Conservation (phyloP, 2,329 filamentous ascomycete genomes). For the Venturia carpophila region DNA sequence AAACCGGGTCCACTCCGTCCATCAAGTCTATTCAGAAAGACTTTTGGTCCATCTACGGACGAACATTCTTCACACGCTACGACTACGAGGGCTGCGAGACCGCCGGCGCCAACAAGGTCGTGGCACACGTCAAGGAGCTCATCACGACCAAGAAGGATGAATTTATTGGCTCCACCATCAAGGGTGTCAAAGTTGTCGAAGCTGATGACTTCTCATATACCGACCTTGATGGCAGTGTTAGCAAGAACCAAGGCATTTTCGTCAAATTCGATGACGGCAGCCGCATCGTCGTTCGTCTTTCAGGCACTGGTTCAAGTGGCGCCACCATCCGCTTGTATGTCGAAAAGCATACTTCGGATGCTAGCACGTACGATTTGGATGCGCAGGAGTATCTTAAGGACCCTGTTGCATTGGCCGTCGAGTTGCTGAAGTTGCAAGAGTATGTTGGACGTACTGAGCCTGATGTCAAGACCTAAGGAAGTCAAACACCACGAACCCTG, state of each 20-base stretch:
- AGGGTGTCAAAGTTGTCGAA: slow-evolving; percentile 74
- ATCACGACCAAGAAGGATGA: slow-evolving; percentile 60
- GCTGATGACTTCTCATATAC: slow-evolving; percentile 98
- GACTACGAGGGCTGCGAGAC: slow-evolving; percentile 95
- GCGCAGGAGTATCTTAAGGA: slow-evolving; percentile 91
- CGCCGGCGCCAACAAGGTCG: slow-evolving; percentile 83
- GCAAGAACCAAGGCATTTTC: slow-evolving; percentile 92
- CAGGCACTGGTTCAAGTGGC: slow-evolving; percentile 88
- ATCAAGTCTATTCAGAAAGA: slow-evolving; percentile 95
- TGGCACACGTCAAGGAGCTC: slow-evolving; percentile 69
- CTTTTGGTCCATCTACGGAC: slow-evolving; percentile 94
- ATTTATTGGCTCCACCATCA: slow-evolving; percentile 77
- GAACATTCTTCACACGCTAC: slow-evolving; percentile 98
- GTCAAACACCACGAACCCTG: no score
- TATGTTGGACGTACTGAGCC: slow-evolving; percentile 60
- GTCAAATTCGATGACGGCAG: slow-evolving; percentile 91
- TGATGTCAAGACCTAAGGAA: slow-evolving; percentile 17
- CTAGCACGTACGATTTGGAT: slow-evolving; percentile 67
- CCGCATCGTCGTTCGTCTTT: slow-evolving; percentile 89
- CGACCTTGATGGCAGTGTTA: slow-evolving; percentile 93
- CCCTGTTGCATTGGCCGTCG: slow-evolving; percentile 76
- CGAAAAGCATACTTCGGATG: slow-evolving; percentile 85
- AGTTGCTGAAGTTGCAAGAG: slow-evolving; percentile 87
- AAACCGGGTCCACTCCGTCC: slow-evolving; percentile 73
- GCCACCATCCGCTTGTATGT: slow-evolving; percentile 96